Base-by-base conservation (phyloP, 139 green algal species). In the Chlamydomonas sp. region DNA sequence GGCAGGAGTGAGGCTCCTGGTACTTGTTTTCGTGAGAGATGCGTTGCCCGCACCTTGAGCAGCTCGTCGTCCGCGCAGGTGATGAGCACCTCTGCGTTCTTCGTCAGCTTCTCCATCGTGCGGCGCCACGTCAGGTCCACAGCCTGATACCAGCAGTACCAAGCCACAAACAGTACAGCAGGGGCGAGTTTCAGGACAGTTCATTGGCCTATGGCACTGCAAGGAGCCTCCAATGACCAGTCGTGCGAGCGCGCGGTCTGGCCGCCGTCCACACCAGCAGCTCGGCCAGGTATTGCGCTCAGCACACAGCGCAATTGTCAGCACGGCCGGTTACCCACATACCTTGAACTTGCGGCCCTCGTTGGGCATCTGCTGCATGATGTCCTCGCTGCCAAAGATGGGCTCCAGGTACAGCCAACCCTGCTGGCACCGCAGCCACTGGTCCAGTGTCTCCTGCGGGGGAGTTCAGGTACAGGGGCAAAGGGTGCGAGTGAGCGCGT, bases 341-440 rank as follows among this genome's bases (percentile, higher is more conserved):
- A 85, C 89, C 75, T 92, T 92, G 92, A 98, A 98, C 90, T 97
- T 97, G 87, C 93, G 91, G 8, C 94, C 95, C 90, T 98, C 96
- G 72, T 95, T 96, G 16, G 96, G 96, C 94, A 97, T 97, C 92
- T 97, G 96, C 93, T 96, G 93, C 94, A 96, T 95, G 88, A 97
- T 97, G 90, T 98, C 96, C 61, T 97, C 95, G 14, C 76, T 92
- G 62, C 96, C 95, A 89, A 98, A 98, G 88, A 97, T 97, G 62
- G 95, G 95, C 92, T 97, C 95, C 78, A 97, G 81, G 90, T 97
- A 97, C 66, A 97, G 93, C 96, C 96, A 98, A 63, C 90, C 92
- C 84, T 94, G 90, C 89, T 97, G 95, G 86, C 93, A 96, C 62
- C 88, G 90, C 3, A 98, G 93, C 95, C 95, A 98, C 85, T 93